Base-by-base conservation (phyloP, 2,329 filamentous ascomycete genomes). In the Colletotrichum shisoi region DNA sequence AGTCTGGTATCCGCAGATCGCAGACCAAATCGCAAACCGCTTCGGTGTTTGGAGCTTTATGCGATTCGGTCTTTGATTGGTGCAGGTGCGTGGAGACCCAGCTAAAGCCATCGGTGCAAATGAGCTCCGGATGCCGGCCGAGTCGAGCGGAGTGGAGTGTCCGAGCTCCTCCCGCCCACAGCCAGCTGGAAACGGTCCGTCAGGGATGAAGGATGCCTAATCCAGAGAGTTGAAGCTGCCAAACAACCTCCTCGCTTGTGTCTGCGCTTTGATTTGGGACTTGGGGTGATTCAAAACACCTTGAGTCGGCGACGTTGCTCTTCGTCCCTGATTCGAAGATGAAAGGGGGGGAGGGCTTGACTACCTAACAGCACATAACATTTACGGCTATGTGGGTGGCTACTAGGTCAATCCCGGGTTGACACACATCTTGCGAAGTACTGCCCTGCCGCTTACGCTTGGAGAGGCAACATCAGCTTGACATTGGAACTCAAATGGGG, bases 121-220 rank as follows among this genome's bases (percentile, higher is more conserved):
- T 45, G 34, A 24, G 46, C 59, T 57, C 63, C 63, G 63, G 45
- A n/a, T 34, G 24, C 63, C 53, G 59, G 40, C 63, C 58, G 51
- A 52, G 40, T 37, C 40, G 13, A 5, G 48, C 31, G 27, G 17
- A n/a, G 48, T 51, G 27, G 17, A n/a, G 24, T n/a, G 8, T 24
- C 27, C 8, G 21, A 56, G 37, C 37, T 42, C 37, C 21, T 42
- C 37, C 37, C 21, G 21, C 53, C 11, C 17, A 34, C 31, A 34
- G 11, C 24, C 17, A 27, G 42, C 56, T 45, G 42, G 0, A 7
- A 34, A 34, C 31, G 31, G 31, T n/a, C 27, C 24, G 24, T n/a
- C 13, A 49, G n/a, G 46, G 9, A n/a, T 51, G 48, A 49, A 31
- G 46, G 17, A 34, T 34, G 48, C 27, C 11, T 51, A 17, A 51